These are phyloP conservation scores for Debaryomyces robertsiae DNA, from an alignment of 1,139 yeast species.

Conservation along the genomic window DNA sequence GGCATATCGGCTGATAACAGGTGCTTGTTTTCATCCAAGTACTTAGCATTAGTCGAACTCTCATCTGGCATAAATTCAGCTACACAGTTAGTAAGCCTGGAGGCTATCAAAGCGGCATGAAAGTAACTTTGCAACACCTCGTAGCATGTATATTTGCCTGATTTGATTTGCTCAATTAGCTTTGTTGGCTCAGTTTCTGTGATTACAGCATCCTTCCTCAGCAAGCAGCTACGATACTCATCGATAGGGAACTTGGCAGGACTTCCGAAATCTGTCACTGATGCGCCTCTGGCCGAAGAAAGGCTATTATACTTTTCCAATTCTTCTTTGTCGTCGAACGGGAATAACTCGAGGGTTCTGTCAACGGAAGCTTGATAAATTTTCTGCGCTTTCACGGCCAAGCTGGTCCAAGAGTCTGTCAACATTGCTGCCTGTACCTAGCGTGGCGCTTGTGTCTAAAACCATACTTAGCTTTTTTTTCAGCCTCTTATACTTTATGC, in stretches of 20 bases:
- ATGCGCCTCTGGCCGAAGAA: conserved; percentile 24
- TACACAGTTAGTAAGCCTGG: conserved; percentile 39
- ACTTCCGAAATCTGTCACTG: conserved; percentile 24
- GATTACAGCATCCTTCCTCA: conserved; percentile 42
- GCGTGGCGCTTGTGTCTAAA: too few species aligned
- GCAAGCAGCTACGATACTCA: conserved; percentile 2
- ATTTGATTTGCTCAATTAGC: conserved; percentile 37
- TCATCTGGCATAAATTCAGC: conserved; percentile 35
- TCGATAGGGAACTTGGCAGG: conserved; percentile 23
- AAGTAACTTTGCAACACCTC: conserved; percentile 53
- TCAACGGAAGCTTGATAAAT: conserved; percentile 19
- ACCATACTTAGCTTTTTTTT: too few species aligned
- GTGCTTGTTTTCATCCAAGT: conserved; percentile 25
- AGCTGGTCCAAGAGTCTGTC: conserved; percentile 21
- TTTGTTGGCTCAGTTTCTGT: conserved; percentile 46
- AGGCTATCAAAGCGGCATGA: conserved; percentile 46
- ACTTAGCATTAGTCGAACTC: conserved; percentile 35
- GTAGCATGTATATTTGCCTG: conserved; percentile 39
- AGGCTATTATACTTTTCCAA: conserved; percentile 16
- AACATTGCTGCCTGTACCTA: conserved; percentile 14
- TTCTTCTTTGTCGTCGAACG: conserved; percentile 20
- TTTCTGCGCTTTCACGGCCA: conserved; percentile 19
- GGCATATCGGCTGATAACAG: conserved; percentile 6
- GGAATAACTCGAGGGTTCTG: conserved; percentile 23
- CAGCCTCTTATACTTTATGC: too few species aligned